Percentiles rank a stretch among this genome's conserved stretches.
Evolutionary conservation across 2,329 filamentous ascomycete species (phyloP).

Genomic region (Dryadomyces quercus-mongolicae): DNA sequence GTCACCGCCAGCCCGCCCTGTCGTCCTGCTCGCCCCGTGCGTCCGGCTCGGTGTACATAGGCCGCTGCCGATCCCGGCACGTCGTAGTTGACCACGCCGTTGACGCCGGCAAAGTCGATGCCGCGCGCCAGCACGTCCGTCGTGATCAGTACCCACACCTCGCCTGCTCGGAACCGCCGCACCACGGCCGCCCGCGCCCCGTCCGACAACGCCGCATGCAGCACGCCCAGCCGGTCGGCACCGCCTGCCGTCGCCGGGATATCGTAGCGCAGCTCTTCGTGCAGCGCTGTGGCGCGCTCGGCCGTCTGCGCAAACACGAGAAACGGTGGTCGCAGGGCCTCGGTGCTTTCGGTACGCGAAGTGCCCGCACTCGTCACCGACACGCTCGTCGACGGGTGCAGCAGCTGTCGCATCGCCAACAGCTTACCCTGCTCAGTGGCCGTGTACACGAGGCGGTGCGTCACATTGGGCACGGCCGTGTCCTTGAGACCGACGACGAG

Average conservation of each 20-base stretch:
- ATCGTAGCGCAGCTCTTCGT: slow-evolving; percentile 86
- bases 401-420: slow-evolving; percentile 75
- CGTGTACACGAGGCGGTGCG: slow-evolving; percentile 80
- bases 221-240: slow-evolving; percentile 69
- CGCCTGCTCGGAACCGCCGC: slow-evolving; percentile 77
- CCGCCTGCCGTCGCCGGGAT: slow-evolving; percentile 83
- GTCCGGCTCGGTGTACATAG: slow-evolving; percentile 87
- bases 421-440: slow-evolving; percentile 91
- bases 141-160: slow-evolving; percentile 94
- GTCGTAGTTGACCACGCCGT: slow-evolving; percentile 95
- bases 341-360: slow-evolving; percentile 21
- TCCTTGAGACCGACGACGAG: slow-evolving; percentile 95
- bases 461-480: slow-evolving; percentile 83
- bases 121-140: slow-evolving; percentile 88
- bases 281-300: slow-evolving; percentile 72
- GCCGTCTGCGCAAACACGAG: slow-evolving; percentile 96
- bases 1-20: slow-evolving; percentile 85
- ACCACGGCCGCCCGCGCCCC: slow-evolving; percentile 67
- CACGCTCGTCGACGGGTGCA: slow-evolving; percentile 53
- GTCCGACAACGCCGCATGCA: slow-evolving; percentile 79
- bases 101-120: slow-evolving; percentile 88
- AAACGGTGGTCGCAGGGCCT: slow-evolving; percentile 71
- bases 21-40: slow-evolving; percentile 79
- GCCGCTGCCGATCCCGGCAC: slow-evolving; percentile 81
- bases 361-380: slow-evolving; percentile 18